Evolutionary conservation across 768 basidiomycete species (phyloP).

Genomic region (Atractiella rhizophila): DNA sequence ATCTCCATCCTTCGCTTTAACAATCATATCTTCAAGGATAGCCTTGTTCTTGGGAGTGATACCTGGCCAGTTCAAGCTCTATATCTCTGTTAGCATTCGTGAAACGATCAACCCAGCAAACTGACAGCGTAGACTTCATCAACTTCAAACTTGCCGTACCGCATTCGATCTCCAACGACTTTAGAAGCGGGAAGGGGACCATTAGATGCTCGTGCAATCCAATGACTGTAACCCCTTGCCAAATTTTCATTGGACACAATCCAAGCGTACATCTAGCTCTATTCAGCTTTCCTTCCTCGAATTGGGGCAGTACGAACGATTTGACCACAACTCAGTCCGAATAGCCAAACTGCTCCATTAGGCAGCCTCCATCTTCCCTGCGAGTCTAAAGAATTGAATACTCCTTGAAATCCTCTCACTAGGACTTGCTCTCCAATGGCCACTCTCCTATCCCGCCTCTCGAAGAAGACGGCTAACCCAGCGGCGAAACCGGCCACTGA

Average conservation of each 20-base stretch:
- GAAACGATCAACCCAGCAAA: background rate
- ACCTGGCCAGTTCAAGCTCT: background rate
- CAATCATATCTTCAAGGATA: background rate
- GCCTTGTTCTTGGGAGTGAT: background rate
- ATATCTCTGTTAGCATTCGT: background rate
- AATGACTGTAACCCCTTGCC: background rate
- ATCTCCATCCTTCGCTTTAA: background rate
- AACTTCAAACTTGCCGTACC: background rate
- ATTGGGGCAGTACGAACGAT: slow-evolving; percentile 57
- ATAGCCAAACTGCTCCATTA: slow-evolving; percentile 58
- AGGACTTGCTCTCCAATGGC: slow-evolving; percentile 67
- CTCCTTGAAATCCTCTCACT: slow-evolving; percentile 72
- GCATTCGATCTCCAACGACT: background rate
- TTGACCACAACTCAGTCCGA: slow-evolving; percentile 57
- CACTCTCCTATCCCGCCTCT: slow-evolving; percentile 37
- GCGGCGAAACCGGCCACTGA: slow-evolving; percentile 51
- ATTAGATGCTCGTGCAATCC: background rate
- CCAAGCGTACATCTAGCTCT: background rate
- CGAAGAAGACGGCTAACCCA: slow-evolving; percentile 50
- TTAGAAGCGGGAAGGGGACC: too few species aligned
- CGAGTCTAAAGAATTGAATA: slow-evolving; percentile 52
- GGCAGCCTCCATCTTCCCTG: slow-evolving; percentile 45
- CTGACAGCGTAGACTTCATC: background rate
- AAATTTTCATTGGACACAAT: background rate
- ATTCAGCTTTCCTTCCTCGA: slow-evolving; percentile 17